Percentiles rank a stretch among this genome's conserved stretches.
Conservation (phyloP, 176 grass and related monocot genomes). For the Eragrostis curvula region DNA sequence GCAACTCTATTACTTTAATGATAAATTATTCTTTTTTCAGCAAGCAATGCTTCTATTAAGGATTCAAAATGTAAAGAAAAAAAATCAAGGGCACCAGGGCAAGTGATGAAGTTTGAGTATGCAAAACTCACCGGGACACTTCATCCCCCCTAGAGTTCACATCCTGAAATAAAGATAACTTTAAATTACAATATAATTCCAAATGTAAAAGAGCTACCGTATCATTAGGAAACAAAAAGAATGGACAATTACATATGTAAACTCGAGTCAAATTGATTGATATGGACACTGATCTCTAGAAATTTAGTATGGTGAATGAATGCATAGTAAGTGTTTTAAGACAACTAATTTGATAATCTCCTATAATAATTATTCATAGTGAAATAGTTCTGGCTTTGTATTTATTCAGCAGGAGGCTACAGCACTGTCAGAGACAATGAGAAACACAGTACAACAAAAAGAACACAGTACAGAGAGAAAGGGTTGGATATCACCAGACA, state of each 20-base stretch:
- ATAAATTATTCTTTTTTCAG: constrained; percentile 5
- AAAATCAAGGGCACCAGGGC: neutral
- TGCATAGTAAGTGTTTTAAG: constrained; percentile 2
- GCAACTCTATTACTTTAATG: neutral
- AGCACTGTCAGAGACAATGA: constrained; percentile 5
- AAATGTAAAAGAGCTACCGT: constrained; percentile 10
- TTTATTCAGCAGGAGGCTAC: constrained; percentile 20
- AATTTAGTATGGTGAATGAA: constrained; percentile 10
- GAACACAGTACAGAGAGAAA: neutral
- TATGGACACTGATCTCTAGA: neutral
- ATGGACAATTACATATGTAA: neutral
- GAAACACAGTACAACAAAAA: constrained; percentile 27
- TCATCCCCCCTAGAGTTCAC: constrained; percentile 43
- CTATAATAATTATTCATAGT: constrained; percentile 7
- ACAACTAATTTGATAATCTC: neutral
- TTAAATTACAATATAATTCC: neutral
- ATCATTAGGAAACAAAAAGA: constrained; percentile 4
- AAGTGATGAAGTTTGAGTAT: neutral
- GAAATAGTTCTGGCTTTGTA: neutral
- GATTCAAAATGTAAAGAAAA: constrained; percentile 7
- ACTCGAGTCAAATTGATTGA: neutral
- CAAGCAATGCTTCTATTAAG: constrained; percentile 12
- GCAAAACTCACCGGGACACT: constrained; percentile 55
- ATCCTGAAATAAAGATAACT: constrained; percentile 50
- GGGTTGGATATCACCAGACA: constrained; percentile 59